Evolutionary conservation across 1,284 basidiomycete species (phyloP).

Genomic region (Cryptococcus sp.): DNA sequence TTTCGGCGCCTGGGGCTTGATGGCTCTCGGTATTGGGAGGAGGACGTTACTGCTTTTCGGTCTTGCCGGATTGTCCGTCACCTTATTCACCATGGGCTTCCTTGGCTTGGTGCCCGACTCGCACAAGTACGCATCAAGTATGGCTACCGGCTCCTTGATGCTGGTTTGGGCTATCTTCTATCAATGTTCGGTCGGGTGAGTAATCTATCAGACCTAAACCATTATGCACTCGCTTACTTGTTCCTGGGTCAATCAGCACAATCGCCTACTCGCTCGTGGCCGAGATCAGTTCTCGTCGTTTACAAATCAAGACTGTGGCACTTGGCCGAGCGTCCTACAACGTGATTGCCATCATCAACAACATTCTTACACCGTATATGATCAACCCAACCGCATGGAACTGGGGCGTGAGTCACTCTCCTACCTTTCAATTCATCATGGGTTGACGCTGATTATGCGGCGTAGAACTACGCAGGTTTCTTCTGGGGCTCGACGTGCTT

Average conservation of each 20-base stretch:
- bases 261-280: conserved; percentile 54
- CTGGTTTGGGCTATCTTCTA: conserved; percentile 53
- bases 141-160: conserved; percentile 55
- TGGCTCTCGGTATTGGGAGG: conserved; percentile 53
- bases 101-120: conserved; percentile 50
- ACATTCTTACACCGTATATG: conserved; percentile 55
- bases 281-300: conserved; percentile 56
- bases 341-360: conserved; percentile 53
- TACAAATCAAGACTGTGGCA: conserved; percentile 59
- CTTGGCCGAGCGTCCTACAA: conserved; percentile 55
- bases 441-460: background rate
- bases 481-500: conserved; percentile 48
- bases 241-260: conserved; percentile 9
- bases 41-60: conserved; percentile 56
- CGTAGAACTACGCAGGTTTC: conserved; percentile 45
- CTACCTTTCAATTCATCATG: background rate
- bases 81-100: conserved; percentile 57
- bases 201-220: conserved; percentile 14
- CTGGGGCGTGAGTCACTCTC: conserved; percentile 41
- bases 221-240: background rate
- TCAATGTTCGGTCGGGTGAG: conserved; percentile 49
- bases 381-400: conserved; percentile 55
- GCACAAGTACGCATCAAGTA: conserved; percentile 27
- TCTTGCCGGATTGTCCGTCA: conserved; percentile 51
- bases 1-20: conserved; percentile 49